These are phyloP conservation scores for Logfia minima DNA, from an alignment of 129 eudicot genomes.

Conservation along the genomic window DNA sequence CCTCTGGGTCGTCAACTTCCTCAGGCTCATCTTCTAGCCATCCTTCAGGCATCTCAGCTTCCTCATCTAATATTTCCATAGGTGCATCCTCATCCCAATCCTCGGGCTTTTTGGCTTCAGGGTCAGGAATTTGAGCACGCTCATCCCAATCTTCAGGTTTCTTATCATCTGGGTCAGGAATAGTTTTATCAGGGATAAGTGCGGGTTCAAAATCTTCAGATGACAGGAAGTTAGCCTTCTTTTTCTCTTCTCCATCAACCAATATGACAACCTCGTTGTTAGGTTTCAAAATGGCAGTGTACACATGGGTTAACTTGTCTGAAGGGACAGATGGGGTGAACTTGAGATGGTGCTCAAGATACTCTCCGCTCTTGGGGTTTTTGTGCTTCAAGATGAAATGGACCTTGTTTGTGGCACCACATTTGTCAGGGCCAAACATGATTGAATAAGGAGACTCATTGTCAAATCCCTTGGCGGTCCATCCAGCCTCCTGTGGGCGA, in stretches of 20 bases:
- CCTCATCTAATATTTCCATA: slow-evolving; percentile 83
- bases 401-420: slow-evolving; percentile 95
- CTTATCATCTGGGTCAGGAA: slow-evolving; percentile 94
- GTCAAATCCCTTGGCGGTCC: slow-evolving; percentile 83
- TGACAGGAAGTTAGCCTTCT: slow-evolving; percentile 79
- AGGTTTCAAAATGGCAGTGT: slow-evolving; percentile 87
- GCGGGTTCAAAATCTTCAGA: slow-evolving; percentile 84
- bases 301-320: slow-evolving; percentile 82
- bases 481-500: slow-evolving; percentile 89
- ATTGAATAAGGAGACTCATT: slow-evolving; percentile 89
- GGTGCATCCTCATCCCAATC: slow-evolving; percentile 99
- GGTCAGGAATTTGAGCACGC: slow-evolving; percentile 84
- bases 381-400: slow-evolving; percentile 93
- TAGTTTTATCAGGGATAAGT: slow-evolving; percentile 71
- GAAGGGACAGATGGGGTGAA: slow-evolving; percentile 88
- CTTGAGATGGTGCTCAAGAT: slow-evolving; percentile 87
- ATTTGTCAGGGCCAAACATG: slow-evolving; percentile 96
- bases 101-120: slow-evolving; percentile 77
- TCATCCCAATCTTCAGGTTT: slow-evolving; percentile 98
- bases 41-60: slow-evolving; percentile 86
- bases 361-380: slow-evolving; percentile 88
- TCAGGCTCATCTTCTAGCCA: slow-evolving; percentile 98
- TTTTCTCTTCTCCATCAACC: slow-evolving; percentile 93
- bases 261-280: slow-evolving; percentile 52
- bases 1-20: slow-evolving; percentile 90